phyloP scores from a whole-genome alignment of 495 filamentous ascomycete genomes.

The Tuber calosporum region DNA sequence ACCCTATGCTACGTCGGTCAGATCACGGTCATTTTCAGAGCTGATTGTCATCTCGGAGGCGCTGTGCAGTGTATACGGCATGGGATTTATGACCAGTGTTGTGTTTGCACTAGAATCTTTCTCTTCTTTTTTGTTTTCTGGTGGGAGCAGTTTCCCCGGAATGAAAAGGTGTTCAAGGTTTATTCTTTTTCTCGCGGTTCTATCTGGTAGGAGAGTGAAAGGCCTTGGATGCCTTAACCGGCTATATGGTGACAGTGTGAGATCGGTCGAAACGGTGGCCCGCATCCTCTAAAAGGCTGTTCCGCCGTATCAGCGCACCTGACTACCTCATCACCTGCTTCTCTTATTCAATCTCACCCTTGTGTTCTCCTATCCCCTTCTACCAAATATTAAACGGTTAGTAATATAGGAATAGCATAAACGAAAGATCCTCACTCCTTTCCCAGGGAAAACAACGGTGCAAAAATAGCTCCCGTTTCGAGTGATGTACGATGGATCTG shows the following conservation, averaged over 20 bases:
- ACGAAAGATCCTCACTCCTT: background rate
- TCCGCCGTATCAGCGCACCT: background rate
- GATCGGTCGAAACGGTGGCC: background rate
- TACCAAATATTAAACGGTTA: background rate
- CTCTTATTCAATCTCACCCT: background rate
- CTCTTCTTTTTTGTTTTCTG: background rate
- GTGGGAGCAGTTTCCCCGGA: background rate
- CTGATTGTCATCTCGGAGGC: background rate
- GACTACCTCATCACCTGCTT: background rate
- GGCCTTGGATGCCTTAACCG: background rate
- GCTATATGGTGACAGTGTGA: background rate
- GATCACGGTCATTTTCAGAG: background rate
- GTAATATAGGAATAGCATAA: background rate
- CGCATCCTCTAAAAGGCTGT: background rate
- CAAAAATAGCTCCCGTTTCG: background rate
- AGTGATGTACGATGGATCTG: background rate
- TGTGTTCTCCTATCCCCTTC: background rate
- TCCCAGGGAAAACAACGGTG: background rate
- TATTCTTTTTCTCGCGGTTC: background rate
- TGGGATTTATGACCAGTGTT: background rate
- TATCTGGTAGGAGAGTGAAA: background rate
- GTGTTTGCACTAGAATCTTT: background rate
- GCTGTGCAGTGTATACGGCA: background rate
- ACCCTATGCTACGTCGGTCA: background rate
- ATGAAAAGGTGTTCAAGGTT: background rate